Evolutionary conservation across 345 rosid genomes (phyloP).

Genomic region (Chamaenerion angustifolium): DNA sequence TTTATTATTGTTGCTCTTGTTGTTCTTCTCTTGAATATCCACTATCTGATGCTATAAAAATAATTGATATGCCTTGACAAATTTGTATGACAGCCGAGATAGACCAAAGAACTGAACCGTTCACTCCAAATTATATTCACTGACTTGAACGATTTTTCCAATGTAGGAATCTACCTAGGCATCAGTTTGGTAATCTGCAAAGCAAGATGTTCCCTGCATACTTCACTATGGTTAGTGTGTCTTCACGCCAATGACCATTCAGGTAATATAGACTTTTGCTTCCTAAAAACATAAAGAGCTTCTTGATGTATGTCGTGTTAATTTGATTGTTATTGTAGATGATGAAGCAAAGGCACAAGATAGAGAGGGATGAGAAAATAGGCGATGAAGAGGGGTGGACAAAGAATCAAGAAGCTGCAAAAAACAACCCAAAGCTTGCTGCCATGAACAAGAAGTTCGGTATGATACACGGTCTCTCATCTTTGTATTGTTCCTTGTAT

Average conservation of each 20-base stretch:
- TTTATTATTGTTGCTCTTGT: too few species aligned
- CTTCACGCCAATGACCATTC: conserved; percentile 88
- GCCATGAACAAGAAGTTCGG: conserved; percentile 98
- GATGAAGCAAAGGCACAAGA: conserved; percentile 98
- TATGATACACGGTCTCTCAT: conserved; percentile 89
- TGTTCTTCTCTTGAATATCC: too few species aligned
- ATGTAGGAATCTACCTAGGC: conserved; percentile 76
- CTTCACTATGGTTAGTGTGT: conserved; percentile 65
- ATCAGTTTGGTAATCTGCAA: conserved; percentile 84
- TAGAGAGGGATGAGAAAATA: conserved; percentile 66
- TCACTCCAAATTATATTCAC: neutral
- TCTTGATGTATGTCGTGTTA: neutral
- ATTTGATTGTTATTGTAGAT: conserved; percentile 23
- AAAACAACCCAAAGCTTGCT: conserved; percentile 73
- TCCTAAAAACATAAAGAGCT: neutral
- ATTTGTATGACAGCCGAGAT: too few species aligned
- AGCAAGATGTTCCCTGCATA: conserved; percentile 99
- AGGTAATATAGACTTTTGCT: conserved; percentile 25
- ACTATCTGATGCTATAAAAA: too few species aligned
- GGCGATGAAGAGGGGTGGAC: conserved; percentile 84
- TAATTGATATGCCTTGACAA: too few species aligned
- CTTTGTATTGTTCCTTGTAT: too few species aligned
- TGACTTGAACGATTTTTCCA: neutral
- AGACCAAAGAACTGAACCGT: too few species aligned
- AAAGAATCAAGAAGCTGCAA: conserved; percentile 74